Evolutionary conservation across 768 basidiomycete genomes (phyloP).

Genomic region (Hebeloma cylindrosporum): DNA sequence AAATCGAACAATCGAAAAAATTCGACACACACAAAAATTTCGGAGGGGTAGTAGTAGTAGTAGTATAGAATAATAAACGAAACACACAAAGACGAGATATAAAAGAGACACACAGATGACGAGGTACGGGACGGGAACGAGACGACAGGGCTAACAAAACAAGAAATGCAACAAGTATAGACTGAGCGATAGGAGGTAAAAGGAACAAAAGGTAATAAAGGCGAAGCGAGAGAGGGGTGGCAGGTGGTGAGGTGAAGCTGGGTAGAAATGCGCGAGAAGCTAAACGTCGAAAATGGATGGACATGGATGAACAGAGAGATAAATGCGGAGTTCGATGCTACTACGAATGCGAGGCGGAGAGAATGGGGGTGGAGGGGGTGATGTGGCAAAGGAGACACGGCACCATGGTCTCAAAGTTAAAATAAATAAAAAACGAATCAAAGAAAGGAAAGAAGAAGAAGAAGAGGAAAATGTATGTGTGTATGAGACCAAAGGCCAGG

Average conservation of each 20-base stretch:
- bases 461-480: not conserved
- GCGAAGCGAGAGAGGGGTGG: constrained; percentile 3
- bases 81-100: constrained; percentile 1
- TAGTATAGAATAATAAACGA: constrained; percentile 5
- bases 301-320: no score
- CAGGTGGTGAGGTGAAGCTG: not conserved
- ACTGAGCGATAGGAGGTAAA: constrained; percentile 9
- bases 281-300: no score
- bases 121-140: constrained; percentile 1
- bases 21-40: constrained; percentile 1
- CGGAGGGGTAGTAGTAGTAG: not conserved
- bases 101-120: constrained; percentile 4
- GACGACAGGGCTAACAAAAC: constrained; percentile 5
- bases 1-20: constrained; percentile 8
- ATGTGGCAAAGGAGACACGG: constrained; percentile 4
- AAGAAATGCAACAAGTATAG: constrained; percentile 11
- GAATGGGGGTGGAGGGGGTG: not conserved
- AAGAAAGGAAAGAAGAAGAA: constrained; percentile 3
- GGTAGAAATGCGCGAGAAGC: not conserved
- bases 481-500: constrained; percentile 8
- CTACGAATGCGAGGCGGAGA: no score
- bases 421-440: constrained; percentile 6
- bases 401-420: not conserved
- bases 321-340: no score
- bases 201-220: constrained; percentile 3